These are phyloP conservation scores for Straminergon stramineum DNA, from an alignment of 225 moss, liverwort and hornwort species.

Conservation along the genomic window DNA sequence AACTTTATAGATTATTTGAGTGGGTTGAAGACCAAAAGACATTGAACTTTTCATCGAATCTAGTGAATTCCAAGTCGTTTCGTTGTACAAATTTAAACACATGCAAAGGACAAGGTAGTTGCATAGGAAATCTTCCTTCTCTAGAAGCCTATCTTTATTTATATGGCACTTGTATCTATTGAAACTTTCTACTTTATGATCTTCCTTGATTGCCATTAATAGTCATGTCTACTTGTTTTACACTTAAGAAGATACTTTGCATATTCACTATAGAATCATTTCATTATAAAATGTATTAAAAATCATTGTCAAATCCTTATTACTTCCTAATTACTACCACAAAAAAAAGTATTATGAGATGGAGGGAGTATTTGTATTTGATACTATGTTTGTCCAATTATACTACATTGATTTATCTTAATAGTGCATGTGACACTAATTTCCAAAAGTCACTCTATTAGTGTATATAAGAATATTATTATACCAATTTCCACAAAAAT, in stretches of 20 bases:
- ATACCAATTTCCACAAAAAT: too few species aligned
- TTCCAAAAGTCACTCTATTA: not conserved
- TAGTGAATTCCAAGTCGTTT: not conserved
- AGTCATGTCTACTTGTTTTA: fast-evolving
- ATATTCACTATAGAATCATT: not conserved
- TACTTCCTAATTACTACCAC: not conserved
- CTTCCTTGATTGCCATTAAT: not conserved
- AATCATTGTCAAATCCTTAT: not conserved
- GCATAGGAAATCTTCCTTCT: not conserved
- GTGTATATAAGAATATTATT: not conserved
- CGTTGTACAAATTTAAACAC: fast-evolving
- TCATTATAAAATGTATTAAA: not conserved
- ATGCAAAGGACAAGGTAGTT: not conserved
- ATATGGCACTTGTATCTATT: not conserved
- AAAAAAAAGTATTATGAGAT: not conserved
- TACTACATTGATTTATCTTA: too few species aligned
- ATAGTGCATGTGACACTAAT: too few species aligned
- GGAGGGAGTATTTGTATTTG: not conserved
- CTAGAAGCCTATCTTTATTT: not conserved
- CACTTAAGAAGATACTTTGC: not conserved
- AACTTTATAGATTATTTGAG: too few species aligned
- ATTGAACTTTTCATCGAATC: not conserved
- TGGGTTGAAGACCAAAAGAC: too few species aligned
- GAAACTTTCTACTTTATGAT: not conserved
- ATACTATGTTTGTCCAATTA: fast-evolving